phyloP scores from a whole-genome alignment of 2,329 filamentous ascomycete genomes.

The Colletotrichum gloeosporioides region DNA sequence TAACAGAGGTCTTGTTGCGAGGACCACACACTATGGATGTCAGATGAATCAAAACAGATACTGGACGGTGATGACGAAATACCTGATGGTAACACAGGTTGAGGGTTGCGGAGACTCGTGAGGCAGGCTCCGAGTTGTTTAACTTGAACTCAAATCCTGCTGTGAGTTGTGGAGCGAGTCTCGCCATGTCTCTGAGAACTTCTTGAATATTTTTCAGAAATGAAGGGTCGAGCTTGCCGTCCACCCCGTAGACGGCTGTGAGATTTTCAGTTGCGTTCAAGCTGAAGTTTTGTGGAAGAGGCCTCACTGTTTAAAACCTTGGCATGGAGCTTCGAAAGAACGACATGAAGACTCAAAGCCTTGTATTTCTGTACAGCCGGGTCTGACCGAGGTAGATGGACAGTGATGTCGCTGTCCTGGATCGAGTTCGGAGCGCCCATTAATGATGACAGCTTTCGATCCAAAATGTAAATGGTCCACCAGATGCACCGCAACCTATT shows the following conservation, averaged over 20 bases:
- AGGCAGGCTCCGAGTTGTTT: background rate
- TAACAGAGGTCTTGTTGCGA: background rate
- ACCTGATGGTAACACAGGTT: slow-evolving; percentile 13
- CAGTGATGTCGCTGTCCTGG: background rate
- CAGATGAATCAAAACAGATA: background rate
- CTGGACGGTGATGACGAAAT: background rate
- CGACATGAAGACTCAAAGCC: background rate
- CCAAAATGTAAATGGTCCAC: slow-evolving; percentile 11
- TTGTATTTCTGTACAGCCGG: background rate
- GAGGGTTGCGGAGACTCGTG: background rate
- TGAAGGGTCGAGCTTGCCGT: background rate
- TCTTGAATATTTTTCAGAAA: slow-evolving; percentile 3
- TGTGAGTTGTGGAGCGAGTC: background rate
- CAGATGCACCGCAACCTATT: background rate
- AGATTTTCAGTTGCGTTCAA: background rate
- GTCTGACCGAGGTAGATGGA: background rate
- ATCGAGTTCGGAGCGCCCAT: slow-evolving; percentile 8
- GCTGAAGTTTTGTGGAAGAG: background rate
- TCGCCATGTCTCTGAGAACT: background rate
- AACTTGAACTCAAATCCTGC: slow-evolving; percentile 9
- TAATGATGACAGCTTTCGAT: slow-evolving; percentile 3
- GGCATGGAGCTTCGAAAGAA: background rate
- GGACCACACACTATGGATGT: background rate
- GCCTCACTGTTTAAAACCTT: slow-evolving; percentile 6
- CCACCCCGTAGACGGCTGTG: slow-evolving; percentile 3